Evolutionary conservation across 1,284 basidiomycete species (phyloP), one percentile per base, ranked within the genome.

Genomic region (Rhodotorula sp.): DNA sequence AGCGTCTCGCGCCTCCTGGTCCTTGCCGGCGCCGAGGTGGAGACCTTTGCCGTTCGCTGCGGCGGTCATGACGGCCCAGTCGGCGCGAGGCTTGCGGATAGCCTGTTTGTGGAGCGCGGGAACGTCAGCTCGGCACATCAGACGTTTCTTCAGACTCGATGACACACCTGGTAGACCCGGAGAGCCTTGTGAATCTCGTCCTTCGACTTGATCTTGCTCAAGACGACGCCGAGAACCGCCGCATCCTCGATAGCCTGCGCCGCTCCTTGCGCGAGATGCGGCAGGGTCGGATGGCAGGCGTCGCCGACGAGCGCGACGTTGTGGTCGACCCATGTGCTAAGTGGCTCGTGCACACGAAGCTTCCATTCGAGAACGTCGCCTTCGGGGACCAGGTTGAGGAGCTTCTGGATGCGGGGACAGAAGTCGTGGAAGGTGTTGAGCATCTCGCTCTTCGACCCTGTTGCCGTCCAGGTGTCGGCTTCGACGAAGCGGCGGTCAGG

Each of bases 241-340:
- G 78, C 80, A 67, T 82, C 81, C 73, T 82, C 81, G 51, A 81
- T 74, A 0, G 80, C 80, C 70, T 81, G 80, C 7, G 80, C 80
- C 4, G 81, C 81, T 17, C 81, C 81, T 54, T 68, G 66, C 19
- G 67, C 62, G 22, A 64, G 59, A 39, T 64, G 63, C 13, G 80
- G 80, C 15, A 81, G 74, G 17, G 79, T 80, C 1, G 80, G 79
- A 71, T 80, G 80, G 61, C 79, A 80, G 0, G 79, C 80, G 68
- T 81, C 80, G 36, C 80, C 80, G 34, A 81, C 68, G 34, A 81
- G 72, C 1, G 79, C 79, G 5, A 76, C 62, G 57, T 77, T 76
- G 46, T 71, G 63, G 54, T 79, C 77, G 54, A 68, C 32, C 67
- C 67, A 68, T 2, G 36, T 52, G 15, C 57, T 67, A 17, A 80